Conservation (phyloP, 2,329 filamentous ascomycete genomes). For the Fonsecaea pugnacius region DNA sequence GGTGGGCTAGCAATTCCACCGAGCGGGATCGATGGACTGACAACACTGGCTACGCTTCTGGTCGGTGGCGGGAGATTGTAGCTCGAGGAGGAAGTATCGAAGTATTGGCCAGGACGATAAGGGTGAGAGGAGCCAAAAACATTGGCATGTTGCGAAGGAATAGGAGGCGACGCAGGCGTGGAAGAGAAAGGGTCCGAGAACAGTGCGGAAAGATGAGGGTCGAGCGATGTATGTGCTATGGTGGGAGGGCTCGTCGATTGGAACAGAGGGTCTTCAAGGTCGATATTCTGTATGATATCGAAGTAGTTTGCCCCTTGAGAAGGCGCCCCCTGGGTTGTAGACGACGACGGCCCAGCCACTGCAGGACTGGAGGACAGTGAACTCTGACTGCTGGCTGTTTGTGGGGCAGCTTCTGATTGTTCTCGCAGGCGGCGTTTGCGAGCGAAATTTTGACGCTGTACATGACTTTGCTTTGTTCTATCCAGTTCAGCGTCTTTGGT, state of each 20-base stretch:
- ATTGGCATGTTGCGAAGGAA: slow-evolving; percentile 4
- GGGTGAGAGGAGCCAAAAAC: slow-evolving; percentile 16
- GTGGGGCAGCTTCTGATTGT: slow-evolving; percentile 16
- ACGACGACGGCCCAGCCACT: slow-evolving; percentile 10
- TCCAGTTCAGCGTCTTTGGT: slow-evolving; percentile 31
- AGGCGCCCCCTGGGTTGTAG: slow-evolving; percentile 10
- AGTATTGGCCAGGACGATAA: slow-evolving; percentile 23
- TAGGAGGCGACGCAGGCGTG: slow-evolving; percentile 12
- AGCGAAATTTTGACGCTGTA: slow-evolving; percentile 35
- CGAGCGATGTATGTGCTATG: slow-evolving; percentile 16
- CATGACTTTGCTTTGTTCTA: slow-evolving; percentile 36
- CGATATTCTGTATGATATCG: slow-evolving; percentile 22
- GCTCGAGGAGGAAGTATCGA: slow-evolving; percentile 17
- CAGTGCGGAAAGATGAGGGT: slow-evolving; percentile 25
- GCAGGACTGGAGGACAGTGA: slow-evolving; percentile 22
- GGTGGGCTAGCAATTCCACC: slow-evolving; percentile 16
- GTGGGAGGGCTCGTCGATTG: slow-evolving; percentile 22
- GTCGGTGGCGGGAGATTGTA: background rate
- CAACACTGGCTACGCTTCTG: slow-evolving; percentile 6
- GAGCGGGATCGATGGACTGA: slow-evolving; percentile 10
- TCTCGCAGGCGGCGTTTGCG: slow-evolving; percentile 28
- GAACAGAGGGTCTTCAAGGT: slow-evolving; percentile 20
- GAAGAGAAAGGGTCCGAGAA: slow-evolving; percentile 26
- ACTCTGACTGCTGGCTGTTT: slow-evolving; percentile 15
- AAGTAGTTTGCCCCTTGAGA: slow-evolving; percentile 18